phyloP scores from a whole-genome alignment of 768 basidiomycete genomes.

The Mycena rosella region DNA sequence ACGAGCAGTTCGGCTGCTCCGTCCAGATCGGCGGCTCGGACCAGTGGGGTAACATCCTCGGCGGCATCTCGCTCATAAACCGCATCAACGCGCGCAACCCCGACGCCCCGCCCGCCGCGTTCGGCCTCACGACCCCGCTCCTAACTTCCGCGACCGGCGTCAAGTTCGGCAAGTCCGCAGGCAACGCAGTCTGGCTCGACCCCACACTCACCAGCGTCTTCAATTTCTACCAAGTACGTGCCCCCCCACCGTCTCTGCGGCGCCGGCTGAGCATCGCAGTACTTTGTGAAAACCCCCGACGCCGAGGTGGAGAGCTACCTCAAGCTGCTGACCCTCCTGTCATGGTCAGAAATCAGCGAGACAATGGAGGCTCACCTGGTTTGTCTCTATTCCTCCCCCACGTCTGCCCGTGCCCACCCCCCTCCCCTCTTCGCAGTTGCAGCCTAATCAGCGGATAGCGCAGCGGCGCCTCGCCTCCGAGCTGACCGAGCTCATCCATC shows the following conservation, averaged over 20 bases:
- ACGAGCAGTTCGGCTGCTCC: constrained; percentile 73
- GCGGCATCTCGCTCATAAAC: constrained; percentile 91
- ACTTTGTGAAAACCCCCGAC: constrained; percentile 88
- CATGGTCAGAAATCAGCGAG: constrained; percentile 66
- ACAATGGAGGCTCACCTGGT: constrained; percentile 74
- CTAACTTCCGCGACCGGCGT: constrained; percentile 90
- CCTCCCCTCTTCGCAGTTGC: constrained; percentile 44
- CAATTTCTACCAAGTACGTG: constrained; percentile 92
- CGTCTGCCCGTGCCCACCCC: not conserved
- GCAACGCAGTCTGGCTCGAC: constrained; percentile 96
- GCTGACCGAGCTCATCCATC: constrained; percentile 67
- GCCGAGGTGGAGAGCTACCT: constrained; percentile 85
- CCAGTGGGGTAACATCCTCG: constrained; percentile 98
- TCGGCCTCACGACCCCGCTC: constrained; percentile 93
- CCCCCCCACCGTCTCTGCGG: not conserved
- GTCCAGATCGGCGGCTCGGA: constrained; percentile 97
- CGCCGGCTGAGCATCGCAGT: constrained; percentile 60
- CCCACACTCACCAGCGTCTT: constrained; percentile 82
- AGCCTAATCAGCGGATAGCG: constrained; percentile 60
- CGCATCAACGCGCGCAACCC: constrained; percentile 52
- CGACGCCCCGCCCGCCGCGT: constrained; percentile 55
- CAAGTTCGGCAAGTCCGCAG: constrained; percentile 98
- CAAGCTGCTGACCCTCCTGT: constrained; percentile 84
- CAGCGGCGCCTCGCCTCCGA: constrained; percentile 65
- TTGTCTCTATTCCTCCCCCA: constrained; percentile 11